These are phyloP conservation scores for Pulveroboletus sp. DNA, from an alignment of 768 basidiomycete genomes.

Conservation along the genomic window DNA sequence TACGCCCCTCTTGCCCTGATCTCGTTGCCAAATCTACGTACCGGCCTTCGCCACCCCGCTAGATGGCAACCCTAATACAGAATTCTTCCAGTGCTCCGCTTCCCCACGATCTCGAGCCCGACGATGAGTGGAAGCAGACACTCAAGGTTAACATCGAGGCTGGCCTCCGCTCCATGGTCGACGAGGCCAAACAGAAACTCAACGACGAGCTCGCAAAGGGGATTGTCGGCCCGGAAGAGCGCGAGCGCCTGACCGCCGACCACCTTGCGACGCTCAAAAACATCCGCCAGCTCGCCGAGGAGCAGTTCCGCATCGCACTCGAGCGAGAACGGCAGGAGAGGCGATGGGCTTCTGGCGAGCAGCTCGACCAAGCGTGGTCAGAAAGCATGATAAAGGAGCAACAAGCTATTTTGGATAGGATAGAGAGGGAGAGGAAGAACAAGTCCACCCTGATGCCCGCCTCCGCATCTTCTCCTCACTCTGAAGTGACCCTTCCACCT, in stretches of 20 bases:
- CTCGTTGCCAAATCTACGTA: constrained; percentile 2
- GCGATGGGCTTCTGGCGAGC: constrained; percentile 43
- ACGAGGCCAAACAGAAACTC: constrained; percentile 60
- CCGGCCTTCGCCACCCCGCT: constrained; percentile 4
- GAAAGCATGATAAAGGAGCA: constrained; percentile 36
- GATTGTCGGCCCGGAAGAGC: constrained; percentile 30
- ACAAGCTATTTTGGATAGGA: constrained; percentile 45
- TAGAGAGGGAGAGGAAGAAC: constrained; percentile 38
- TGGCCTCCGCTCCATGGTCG: constrained; percentile 38
- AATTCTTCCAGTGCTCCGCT: constrained; percentile 11
- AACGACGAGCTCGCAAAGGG: constrained; percentile 47
- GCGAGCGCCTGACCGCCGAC: constrained; percentile 38
- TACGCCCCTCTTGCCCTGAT: neutral
- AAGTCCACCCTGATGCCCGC: neutral
- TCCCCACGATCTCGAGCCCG: constrained; percentile 41
- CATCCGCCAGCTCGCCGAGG: constrained; percentile 44
- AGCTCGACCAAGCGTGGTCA: constrained; percentile 32
- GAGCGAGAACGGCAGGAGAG: constrained; percentile 48
- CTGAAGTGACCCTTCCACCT: neutral
- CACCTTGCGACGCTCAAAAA: constrained; percentile 40
- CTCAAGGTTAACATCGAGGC: constrained; percentile 52
- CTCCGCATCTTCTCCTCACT: constrained; percentile 4
- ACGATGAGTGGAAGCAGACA: constrained; percentile 50
- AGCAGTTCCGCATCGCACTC: constrained; percentile 42
- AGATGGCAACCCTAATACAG: constrained; percentile 25